A percentile compares a stretch with the other conserved stretches of the same genome.
Conservation (phyloP, 176 grass and related monocot species). For the Eragrostis nindensis region DNA sequence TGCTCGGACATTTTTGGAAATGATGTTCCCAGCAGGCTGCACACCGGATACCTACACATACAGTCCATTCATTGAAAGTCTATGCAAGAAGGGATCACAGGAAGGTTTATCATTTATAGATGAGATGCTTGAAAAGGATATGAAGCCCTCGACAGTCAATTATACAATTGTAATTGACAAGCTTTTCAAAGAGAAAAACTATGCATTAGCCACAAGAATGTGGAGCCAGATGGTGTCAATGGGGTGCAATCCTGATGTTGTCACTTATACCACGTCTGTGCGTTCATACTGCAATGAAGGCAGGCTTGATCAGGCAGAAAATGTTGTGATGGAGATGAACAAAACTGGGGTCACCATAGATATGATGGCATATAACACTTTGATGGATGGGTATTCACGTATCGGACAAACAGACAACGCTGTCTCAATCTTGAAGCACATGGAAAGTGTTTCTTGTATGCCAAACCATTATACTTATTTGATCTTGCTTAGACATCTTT, state of each 20-base stretch:
- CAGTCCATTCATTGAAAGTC: constrained; percentile 59
- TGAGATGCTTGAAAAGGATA: constrained; percentile 58
- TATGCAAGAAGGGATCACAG: constrained; percentile 54
- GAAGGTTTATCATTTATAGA: constrained; percentile 55
- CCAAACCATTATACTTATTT: constrained; percentile 57
- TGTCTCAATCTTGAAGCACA: constrained; percentile 52
- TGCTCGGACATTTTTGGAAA: constrained; percentile 52
- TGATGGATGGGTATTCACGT: constrained; percentile 52
- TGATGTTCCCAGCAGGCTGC: constrained; percentile 56
- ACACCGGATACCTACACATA: constrained; percentile 62
- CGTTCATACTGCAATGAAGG: constrained; percentile 59
- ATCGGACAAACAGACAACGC: constrained; percentile 55
- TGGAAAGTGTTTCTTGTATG: constrained; percentile 52
- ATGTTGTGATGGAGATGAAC: constrained; percentile 51
- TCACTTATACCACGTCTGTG: constrained; percentile 61
- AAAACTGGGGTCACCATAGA: constrained; percentile 44
- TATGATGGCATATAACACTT: constrained; percentile 60
- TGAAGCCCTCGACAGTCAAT: constrained; percentile 48
- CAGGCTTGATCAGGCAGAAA: constrained; percentile 55
- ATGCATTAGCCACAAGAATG: constrained; percentile 48
- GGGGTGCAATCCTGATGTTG: constrained; percentile 54
- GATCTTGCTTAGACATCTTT: constrained; percentile 61
- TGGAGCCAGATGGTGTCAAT: constrained; percentile 58
- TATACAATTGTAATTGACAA: constrained; percentile 69
- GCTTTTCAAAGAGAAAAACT: constrained; percentile 56